Percentiles rank a stretch among this genome's conserved stretches.
Evolutionary conservation across 2,329 filamentous ascomycete species (phyloP).

Genomic region (Stagonosporopsis cucurbitacearum): DNA sequence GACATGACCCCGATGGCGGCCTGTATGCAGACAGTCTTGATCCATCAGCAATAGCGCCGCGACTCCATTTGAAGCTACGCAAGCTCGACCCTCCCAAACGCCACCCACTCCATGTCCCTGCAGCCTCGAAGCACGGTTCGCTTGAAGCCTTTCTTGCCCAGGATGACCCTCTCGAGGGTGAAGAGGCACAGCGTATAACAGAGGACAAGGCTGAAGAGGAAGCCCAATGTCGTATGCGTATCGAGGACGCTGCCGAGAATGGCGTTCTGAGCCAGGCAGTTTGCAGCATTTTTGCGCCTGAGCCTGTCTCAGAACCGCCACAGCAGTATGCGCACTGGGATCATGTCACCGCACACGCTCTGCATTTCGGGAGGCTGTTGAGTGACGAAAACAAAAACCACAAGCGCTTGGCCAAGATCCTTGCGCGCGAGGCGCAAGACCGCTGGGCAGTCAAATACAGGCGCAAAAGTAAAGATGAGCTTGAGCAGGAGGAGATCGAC

Average conservation of each 20-base stretch:
- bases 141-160: constrained; percentile 70
- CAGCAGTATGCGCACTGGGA: constrained; percentile 87
- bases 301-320: constrained; percentile 74
- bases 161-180: constrained; percentile 56
- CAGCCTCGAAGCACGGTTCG: constrained; percentile 55
- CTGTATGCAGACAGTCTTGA: constrained; percentile 32
- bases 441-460: constrained; percentile 74
- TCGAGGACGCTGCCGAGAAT: constrained; percentile 74
- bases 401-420: constrained; percentile 74
- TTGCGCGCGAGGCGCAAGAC: constrained; percentile 79
- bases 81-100: constrained; percentile 58
- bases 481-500: constrained; percentile 77
- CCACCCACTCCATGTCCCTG: constrained; percentile 59
- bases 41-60: constrained; percentile 32
- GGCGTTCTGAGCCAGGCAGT: constrained; percentile 76
- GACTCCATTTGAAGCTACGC: constrained; percentile 58
- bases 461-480: constrained; percentile 67
- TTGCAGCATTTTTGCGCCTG: constrained; percentile 76
- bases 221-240: constrained; percentile 70
- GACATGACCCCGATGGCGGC: constrained; percentile 29
- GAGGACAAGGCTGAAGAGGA: constrained; percentile 59
- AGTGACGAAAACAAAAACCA: constrained; percentile 80
- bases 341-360: constrained; percentile 78
- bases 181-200: constrained; percentile 47
- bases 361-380: constrained; percentile 82